Evolutionary conservation across 441 rosid genomes (phyloP), one percentile per base, ranked within the genome.

Genomic region (Brassica hybrid): DNA sequence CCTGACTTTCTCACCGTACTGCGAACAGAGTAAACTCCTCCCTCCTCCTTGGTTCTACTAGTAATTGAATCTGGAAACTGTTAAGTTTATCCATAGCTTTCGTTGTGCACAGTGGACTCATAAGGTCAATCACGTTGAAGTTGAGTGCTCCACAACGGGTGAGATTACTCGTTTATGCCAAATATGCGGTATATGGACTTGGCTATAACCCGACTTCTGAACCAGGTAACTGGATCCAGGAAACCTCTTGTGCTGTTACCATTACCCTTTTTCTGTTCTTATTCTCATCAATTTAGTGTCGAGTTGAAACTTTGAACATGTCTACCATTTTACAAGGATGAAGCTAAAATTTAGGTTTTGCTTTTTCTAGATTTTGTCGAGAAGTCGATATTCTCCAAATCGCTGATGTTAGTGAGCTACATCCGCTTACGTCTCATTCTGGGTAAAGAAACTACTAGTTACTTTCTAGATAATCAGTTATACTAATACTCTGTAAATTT

Each of bases 111-210:
- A 94, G 98, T 54, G 97, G 91, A 59, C 85, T 92, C 67, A 81
- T 94, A 76, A 84, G 97, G 79, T 93, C 97, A 8, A 57, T 84
- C 66, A 77, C 85, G 2, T 69, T 84, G 83, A 87, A 86, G 81
- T 80, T 94, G 75, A 89, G 89, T 18, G 87, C 94, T 76, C 82
- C 96, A 27, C 89, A 91, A 74, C 83, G 67, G 16, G 75, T 83
- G 71, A 89, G 97, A 82, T 78, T 90, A 58, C 82, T 87, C 18
- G 87, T 94, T 25, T 90, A 92, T 65, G 97, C 87, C 17, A 92
- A 86, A 81, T 79, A 75, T 69, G 95, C 97, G 7, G 71, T 83
- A 13, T 81, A 82, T 16, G 98, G 97, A 72, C 94, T 88, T 57
- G 79, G 87, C 66, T 73, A 75, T 56, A 86, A 82, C 75, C 73